Evolutionary conservation across 495 filamentous ascomycete genomes (phyloP).

Genomic region (Penicillium goetzii): DNA sequence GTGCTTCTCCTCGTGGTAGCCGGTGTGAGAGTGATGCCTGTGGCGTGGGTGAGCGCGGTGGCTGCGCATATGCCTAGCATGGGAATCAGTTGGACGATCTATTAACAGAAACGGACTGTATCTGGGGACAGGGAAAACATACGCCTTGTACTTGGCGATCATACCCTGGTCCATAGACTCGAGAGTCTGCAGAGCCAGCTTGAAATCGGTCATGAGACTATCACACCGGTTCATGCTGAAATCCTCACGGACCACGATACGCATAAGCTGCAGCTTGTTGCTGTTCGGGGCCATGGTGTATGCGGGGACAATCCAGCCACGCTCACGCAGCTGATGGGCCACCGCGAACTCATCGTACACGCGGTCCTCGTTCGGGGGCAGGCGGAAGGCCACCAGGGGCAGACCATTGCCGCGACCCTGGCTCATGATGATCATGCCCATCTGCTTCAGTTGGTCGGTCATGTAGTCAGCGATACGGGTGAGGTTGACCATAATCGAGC

Average conservation of each 20-base stretch:
- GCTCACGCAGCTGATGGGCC: slow-evolving; percentile 78
- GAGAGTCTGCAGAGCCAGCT: slow-evolving; percentile 67
- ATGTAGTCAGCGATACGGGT: slow-evolving; percentile 85
- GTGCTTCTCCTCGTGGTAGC: slow-evolving; percentile 77
- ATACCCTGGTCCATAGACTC: slow-evolving; percentile 72
- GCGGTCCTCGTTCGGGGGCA: slow-evolving; percentile 59
- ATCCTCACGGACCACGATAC: slow-evolving; percentile 87
- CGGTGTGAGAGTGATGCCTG: slow-evolving; percentile 62
- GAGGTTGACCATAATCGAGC: slow-evolving; percentile 83
- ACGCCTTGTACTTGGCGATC: slow-evolving; percentile 66
- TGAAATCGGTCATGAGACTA: slow-evolving; percentile 71
- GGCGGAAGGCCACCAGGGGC: slow-evolving; percentile 83
- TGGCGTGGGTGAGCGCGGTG: slow-evolving; percentile 59
- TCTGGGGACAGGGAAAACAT: slow-evolving; percentile 28
- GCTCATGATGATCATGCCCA: slow-evolving; percentile 87
- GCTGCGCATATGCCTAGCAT: slow-evolving; percentile 54
- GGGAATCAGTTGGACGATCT: slow-evolving; percentile 9
- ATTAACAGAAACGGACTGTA: background rate
- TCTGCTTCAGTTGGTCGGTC: slow-evolving; percentile 62
- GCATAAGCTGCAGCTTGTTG: slow-evolving; percentile 78
- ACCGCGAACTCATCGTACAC: slow-evolving; percentile 82
- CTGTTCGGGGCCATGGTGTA: slow-evolving; percentile 94
- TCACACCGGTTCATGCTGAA: slow-evolving; percentile 80
- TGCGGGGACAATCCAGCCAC: slow-evolving; percentile 89
- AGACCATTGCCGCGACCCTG: slow-evolving; percentile 72